phyloP scores from a whole-genome alignment of 164 flowering plant genomes.

The Liquidambar formosana region DNA sequence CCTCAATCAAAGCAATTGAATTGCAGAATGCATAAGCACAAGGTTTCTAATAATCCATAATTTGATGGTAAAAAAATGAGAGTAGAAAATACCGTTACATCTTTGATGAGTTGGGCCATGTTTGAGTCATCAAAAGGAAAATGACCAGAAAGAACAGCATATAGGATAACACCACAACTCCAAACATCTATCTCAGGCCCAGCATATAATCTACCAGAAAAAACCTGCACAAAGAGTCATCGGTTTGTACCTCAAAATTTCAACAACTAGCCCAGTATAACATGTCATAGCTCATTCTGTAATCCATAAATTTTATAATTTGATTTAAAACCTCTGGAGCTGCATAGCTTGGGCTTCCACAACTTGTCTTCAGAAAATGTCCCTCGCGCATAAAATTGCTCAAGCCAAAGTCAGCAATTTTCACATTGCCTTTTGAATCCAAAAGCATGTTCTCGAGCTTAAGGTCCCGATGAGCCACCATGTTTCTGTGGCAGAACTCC shows the following conservation, averaged over 20 bases:
- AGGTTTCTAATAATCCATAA: not conserved
- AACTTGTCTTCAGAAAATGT: conserved; percentile 35
- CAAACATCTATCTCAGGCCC: conserved; percentile 37
- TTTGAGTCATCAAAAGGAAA: conserved; percentile 37
- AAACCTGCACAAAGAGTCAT: conserved; percentile 21
- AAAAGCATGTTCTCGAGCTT: conserved; percentile 34
- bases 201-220: conserved; percentile 32
- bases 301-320: not conserved
- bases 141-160: conserved; percentile 33
- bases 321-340: conserved; percentile 29
- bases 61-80: not conserved
- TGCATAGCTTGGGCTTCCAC: conserved; percentile 38
- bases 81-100: conserved; percentile 23
- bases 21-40: too few relatives aligned
- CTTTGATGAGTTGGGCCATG: conserved; percentile 30
- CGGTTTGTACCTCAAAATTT: too few relatives aligned
- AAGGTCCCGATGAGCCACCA: conserved; percentile 35
- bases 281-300: too few relatives aligned
- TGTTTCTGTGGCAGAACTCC: conserved; percentile 36
- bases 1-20: too few relatives aligned
- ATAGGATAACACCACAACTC: conserved; percentile 36
- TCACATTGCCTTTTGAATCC: conserved; percentile 29
- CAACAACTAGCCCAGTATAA: not conserved
- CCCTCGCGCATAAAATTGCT: conserved; percentile 38
- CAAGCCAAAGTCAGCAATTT: conserved; percentile 36